These are phyloP conservation scores for Lenzites betulinus DNA, from an alignment of 768 basidiomycete species.

Conservation along the genomic window DNA sequence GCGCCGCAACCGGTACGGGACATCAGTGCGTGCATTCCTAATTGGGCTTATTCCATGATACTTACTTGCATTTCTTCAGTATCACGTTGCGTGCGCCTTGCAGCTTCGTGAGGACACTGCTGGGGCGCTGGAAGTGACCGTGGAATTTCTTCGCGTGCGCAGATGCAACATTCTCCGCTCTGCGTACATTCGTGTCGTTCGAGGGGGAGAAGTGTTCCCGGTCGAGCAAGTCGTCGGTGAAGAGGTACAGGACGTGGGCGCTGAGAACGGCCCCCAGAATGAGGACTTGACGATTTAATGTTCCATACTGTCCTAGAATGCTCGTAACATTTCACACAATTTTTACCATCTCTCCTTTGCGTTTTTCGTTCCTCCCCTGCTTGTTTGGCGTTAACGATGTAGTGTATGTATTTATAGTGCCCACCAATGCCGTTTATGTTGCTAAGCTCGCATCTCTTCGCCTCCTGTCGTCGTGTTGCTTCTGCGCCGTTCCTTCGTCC, in stretches of 20 bases:
- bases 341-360: too few relatives aligned
- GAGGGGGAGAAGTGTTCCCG: background rate
- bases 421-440: too few relatives aligned
- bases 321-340: too few relatives aligned
- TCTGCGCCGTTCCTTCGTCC: too few relatives aligned
- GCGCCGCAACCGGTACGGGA: background rate
- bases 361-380: too few relatives aligned
- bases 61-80: background rate
- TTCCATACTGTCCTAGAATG: too few relatives aligned
- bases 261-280: background rate
- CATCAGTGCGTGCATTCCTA: background rate
- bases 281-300: background rate
- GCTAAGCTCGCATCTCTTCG: too few relatives aligned
- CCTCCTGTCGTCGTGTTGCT: too few relatives aligned
- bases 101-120: background rate
- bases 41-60: background rate
- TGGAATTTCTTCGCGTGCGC: background rate
- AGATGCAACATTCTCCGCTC: background rate
- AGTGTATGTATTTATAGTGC: too few relatives aligned
- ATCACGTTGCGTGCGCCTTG: background rate
- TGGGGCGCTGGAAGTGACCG: background rate
- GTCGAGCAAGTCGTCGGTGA: background rate
- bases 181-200: background rate
- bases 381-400: too few relatives aligned
- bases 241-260: background rate